Base-by-base conservation (phyloP, 108 stramenopile species). In the Nitzschia palea region DNA sequence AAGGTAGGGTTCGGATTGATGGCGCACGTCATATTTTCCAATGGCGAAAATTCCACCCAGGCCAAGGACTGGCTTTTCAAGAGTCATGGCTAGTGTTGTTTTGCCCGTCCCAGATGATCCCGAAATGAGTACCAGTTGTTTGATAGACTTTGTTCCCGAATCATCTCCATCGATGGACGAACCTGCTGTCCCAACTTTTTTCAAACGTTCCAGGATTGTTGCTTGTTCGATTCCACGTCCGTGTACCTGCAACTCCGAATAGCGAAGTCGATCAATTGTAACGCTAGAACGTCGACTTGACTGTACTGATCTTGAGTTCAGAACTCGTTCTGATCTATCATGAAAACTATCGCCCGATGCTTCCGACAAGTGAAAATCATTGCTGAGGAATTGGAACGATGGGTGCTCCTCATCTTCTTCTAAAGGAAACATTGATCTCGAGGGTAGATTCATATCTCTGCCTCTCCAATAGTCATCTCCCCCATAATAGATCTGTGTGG, bases 51-150 rank as follows among this genome's bases (percentile, higher is more conserved):
- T 14, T 3, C 34, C 58, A 20, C 23, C 23, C 58, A 9, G 4
- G 8, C 4, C n/a, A 10, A 4, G 34, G 2, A 25, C 35, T 29
- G 23, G 3, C 10, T 35, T 3, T 5, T 10, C 37, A 2, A 34
- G 35, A 2, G 33, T 17, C 36, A 20, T 29, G 3, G 34, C 4
- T 3, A 59, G 23, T n/a, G n/a, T 20, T 40, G 58, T 34, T 36
- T 59, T 59, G 35, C 58, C 58, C 2, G 36, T 18, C 23, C 58
- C 58, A 59, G 31, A 34, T 8, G 10, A 22, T 17, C 58, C 58
- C 20, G 29, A 25, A 3, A 59, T 36, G 23, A 59, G 37, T 3
- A 59, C 58, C 6, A 59, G 18, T 29, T 59, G 31, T 18, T 59
- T 59, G 17, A 48, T 48, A n/a, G 47, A 48, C 4, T 12, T 20